Evolutionary conservation across 495 filamentous ascomycete species (phyloP).

Genomic region (Penicillium mononematosum): DNA sequence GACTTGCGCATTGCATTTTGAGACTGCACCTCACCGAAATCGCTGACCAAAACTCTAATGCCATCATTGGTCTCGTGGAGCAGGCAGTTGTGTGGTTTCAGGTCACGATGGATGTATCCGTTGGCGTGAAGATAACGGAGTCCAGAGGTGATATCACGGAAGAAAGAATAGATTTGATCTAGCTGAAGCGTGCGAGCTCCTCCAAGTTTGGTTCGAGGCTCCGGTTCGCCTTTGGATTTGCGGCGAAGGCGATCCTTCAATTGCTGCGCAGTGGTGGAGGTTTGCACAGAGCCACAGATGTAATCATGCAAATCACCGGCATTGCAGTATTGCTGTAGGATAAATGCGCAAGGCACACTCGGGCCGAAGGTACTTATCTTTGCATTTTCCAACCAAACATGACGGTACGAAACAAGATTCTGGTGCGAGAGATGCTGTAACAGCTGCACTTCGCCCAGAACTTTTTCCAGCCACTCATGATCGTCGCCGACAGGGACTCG

Average conservation of each 20-base stretch:
- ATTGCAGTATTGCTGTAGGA: conserved; percentile 97
- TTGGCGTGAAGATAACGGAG: conserved; percentile 87
- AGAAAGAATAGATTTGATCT: conserved; percentile 94
- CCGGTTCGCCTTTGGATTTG: conserved; percentile 63
- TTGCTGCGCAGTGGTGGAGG: conserved; percentile 67
- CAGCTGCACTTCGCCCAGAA: conserved; percentile 87
- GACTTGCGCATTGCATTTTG: conserved; percentile 77
- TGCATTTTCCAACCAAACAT: conserved; percentile 93
- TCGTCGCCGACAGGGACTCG: conserved; percentile 93
- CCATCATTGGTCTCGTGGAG: conserved; percentile 70
- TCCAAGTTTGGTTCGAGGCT: conserved; percentile 46
- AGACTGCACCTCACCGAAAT: conserved; percentile 93
- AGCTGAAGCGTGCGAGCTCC: conserved; percentile 69
- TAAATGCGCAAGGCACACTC: conserved; percentile 91
- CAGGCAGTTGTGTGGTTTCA: conserved; percentile 96
- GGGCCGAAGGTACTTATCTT: conserved; percentile 82
- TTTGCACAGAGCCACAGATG: conserved; percentile 65
- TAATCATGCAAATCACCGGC: conserved; percentile 87
- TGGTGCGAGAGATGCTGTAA: conserved; percentile 88
- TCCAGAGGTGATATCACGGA: conserved; percentile 91
- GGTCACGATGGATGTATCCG: conserved; percentile 92
- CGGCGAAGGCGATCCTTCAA: conserved; percentile 83
- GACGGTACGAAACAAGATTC: conserved; percentile 95
- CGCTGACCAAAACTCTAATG: conserved; percentile 81
- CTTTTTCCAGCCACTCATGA: conserved; percentile 92